Evolutionary conservation across 345 rosid genomes (phyloP), one percentile per base, ranked within the genome.

Genomic region (Punica granatum): DNA sequence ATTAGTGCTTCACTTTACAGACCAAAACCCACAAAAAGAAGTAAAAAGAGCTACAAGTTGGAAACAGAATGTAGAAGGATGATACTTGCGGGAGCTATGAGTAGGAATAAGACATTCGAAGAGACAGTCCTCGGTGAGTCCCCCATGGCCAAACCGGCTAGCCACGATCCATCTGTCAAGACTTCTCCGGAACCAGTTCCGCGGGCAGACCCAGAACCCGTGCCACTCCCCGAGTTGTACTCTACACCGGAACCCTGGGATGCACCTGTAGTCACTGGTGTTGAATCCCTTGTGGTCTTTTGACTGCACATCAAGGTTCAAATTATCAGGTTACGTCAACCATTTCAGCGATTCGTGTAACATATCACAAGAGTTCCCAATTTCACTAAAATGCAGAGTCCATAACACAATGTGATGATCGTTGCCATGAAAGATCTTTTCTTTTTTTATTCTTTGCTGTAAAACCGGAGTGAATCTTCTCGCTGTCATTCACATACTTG

Each of bases 91-190:
- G 34, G 6, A 28, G 46, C 41, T 30, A 68, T 63, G 13, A 69
- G 34, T 14, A 43, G 64, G 66, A 71, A 75, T 1, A 75, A 34
- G 51, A 58, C 42, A 60, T 41, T 34, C 6, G 72, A 67, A 48
- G 75, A 46, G 26, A 73, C 69, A 21, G 77, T 19, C 75, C 79
- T 77, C 60, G 70, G 44, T 0, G 98, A 83, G 51, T 79, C 87
- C 60, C 98, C 98, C 96, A 90, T 83, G 66, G 97, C 98, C 70
- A 92, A 78, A 67, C 98, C 93, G 63, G 93, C 98, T 78, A 92
- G 69, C 78, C 78, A n/a, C 90, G 84, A 3, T 84, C 61, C 34
- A 7, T 56, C 61, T 56, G 33, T 18, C 61, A 28, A 7, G 14
- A 25, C 31, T 13, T 10, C 60, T 7, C 28, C 60, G 13, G 60